A percentile compares a stretch with the other conserved stretches of the same genome.
Evolutionary conservation across 164 flowering plant species (phyloP).

Genomic region (Amborella trichopoda): DNA sequence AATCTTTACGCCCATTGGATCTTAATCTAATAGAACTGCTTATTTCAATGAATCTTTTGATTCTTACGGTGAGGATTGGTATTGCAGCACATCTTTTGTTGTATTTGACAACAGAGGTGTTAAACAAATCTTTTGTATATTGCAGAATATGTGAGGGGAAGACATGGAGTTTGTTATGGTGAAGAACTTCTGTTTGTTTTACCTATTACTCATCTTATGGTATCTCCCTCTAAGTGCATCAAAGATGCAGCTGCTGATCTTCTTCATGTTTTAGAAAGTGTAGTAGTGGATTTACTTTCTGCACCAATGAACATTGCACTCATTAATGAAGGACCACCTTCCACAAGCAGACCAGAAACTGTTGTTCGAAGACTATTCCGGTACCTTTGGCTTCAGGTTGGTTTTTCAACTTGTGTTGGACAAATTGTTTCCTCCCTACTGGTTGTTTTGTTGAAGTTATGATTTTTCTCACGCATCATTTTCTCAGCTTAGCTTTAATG

Average conservation of each 20-base stretch:
- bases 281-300: constrained; percentile 15
- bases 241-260: constrained; percentile 60
- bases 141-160: constrained; percentile 28
- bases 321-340: constrained; percentile 14
- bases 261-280: constrained; percentile 42
- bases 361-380: constrained; percentile 42
- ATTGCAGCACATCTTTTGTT: too few species aligned
- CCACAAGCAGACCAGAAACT: constrained; percentile 33
- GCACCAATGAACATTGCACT: constrained; percentile 12
- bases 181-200: constrained; percentile 63
- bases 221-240: constrained; percentile 68
- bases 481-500: too few species aligned
- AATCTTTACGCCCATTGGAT: too few species aligned
- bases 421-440: too few species aligned
- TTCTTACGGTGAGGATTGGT: too few species aligned
- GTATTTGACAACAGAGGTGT: too few species aligned
- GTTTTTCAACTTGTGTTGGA: too few species aligned
- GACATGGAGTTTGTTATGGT: constrained; percentile 11
- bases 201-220: constrained; percentile 58
- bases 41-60: too few species aligned
- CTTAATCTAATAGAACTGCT: too few species aligned
- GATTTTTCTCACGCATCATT: too few species aligned
- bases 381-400: constrained; percentile 74
- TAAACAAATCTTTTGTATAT: too few species aligned
- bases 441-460: too few species aligned